Conservation (phyloP, 1,139 yeast genomes). For the Kodamaea arcana region DNA sequence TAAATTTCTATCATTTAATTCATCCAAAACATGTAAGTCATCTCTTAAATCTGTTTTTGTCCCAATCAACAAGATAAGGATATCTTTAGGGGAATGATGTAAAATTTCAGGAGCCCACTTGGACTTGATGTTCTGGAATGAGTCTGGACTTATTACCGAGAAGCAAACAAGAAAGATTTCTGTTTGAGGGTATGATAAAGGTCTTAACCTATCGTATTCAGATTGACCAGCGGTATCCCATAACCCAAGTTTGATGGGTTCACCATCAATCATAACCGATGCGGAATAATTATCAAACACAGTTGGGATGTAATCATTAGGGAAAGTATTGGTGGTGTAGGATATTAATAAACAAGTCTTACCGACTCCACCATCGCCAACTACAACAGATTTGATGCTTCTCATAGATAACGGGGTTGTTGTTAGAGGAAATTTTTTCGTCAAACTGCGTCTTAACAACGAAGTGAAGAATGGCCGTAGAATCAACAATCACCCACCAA, state of each 20-base stretch:
- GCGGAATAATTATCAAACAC: conserved; percentile 56
- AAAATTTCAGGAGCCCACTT: conserved; percentile 87
- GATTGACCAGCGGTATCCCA: conserved; percentile 99
- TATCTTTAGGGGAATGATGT: conserved; percentile 77
- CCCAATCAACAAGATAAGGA: conserved; percentile 75
- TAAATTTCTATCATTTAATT: conserved; percentile 58
- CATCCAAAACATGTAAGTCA: conserved; percentile 71
- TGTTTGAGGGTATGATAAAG: conserved; percentile 88
- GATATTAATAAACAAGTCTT: conserved; percentile 88
- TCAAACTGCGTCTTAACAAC: too few species aligned
- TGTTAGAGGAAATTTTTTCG: background rate
- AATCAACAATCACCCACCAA: too few species aligned
- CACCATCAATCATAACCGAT: conserved; percentile 78
- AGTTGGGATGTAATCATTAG: conserved; percentile 86
- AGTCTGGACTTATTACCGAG: conserved; percentile 77
- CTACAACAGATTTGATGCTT: conserved; percentile 91
- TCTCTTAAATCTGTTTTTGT: conserved; percentile 85
- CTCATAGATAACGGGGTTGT: conserved; percentile 64
- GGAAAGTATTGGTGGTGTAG: conserved; percentile 81
- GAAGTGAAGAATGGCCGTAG: too few species aligned
- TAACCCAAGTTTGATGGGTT: conserved; percentile 74
- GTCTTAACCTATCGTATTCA: conserved; percentile 88
- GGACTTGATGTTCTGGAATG: conserved; percentile 69
- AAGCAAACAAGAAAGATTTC: conserved; percentile 86
- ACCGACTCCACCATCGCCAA: conserved; percentile 98